Percentiles rank a stretch among this genome's conserved stretches.
These are phyloP conservation scores for Globisporangium middletonii DNA, from an alignment of 352 stramenopile genomes.

Conservation along the genomic window DNA sequence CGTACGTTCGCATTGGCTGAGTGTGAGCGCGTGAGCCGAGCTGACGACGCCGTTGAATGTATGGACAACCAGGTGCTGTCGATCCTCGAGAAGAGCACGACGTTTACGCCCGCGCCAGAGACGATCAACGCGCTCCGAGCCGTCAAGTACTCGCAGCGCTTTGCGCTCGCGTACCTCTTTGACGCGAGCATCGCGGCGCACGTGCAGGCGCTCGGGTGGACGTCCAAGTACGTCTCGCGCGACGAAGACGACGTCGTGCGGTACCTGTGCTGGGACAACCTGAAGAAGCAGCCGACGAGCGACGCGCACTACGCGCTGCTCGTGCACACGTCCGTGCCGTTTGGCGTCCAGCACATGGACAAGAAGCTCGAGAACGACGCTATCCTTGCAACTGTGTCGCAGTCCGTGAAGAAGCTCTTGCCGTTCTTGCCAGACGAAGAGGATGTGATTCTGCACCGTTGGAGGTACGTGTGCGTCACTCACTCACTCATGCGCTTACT, in stretches of 20 bases:
- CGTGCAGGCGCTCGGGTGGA: conserved; percentile 50
- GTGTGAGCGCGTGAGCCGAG: not conserved
- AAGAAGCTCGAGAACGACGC: conserved; percentile 40
- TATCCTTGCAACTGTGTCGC: conserved; percentile 42
- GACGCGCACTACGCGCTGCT: conserved; percentile 27
- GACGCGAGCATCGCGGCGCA: conserved; percentile 26
- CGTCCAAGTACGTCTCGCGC: conserved; percentile 45
- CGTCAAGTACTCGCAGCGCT: conserved; percentile 63
- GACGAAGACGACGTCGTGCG: conserved; percentile 59
- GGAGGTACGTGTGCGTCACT: conserved; percentile 30
- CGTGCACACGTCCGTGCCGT: conserved; percentile 62
- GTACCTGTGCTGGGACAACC: conserved; percentile 75
- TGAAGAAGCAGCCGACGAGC: conserved; percentile 39
- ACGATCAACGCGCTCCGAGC: conserved; percentile 31
- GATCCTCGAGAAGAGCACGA: conserved; percentile 44
- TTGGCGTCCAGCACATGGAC: conserved; percentile 56
- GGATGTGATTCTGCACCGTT: conserved; percentile 53
- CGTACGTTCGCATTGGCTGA: conserved; percentile 12
- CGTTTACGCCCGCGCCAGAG: conserved; percentile 21
- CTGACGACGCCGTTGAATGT: not conserved
- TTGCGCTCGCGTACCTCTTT: conserved; percentile 62
- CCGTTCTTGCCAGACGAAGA: conserved; percentile 43
- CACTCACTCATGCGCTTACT: not conserved
- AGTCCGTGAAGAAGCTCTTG: conserved; percentile 44
- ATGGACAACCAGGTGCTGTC: conserved; percentile 23